Base-by-base conservation (phyloP, 768 basidiomycete genomes). In the Suillus cothurnatus region DNA sequence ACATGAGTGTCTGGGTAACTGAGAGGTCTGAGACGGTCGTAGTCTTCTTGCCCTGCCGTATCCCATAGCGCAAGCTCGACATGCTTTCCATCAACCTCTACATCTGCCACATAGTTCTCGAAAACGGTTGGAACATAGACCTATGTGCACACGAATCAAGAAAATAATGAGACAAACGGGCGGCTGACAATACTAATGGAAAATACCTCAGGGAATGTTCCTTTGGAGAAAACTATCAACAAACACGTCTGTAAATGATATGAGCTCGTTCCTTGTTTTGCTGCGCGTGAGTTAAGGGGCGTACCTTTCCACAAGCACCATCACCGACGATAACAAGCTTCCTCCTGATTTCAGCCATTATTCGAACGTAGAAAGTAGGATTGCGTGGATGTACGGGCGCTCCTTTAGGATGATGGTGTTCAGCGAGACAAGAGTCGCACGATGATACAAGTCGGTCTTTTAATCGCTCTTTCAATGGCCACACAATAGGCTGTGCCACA, bases 1-100 rank as follows among this genome's bases (percentile, higher is more conserved):
- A 99, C 96, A 77, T 99, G 96, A n/a, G 95, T 96, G 82, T 99
- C 97, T 64, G 97, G 97, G 81, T 99, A 99, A 72, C 92, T 94
- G 76, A 99, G 88, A 66, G 97, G 97, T 64, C 97, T 88, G 71
- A 99, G 93, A 72, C 97, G 93, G 80, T 99, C 97, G 79, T 99
- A 99, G 79, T 99, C 97, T 81, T 98, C 97, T 79, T 99, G 97
- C 62, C 97, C 97, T 39, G 97, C 97, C 61, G 97, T 99, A 96
- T 99, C 97, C 97, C 97, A 99, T 72, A 99, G 82, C 34, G 97
- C 97, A 73, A 99, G 85, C 81, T 99, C 97, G 72, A 99, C 96
- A 76, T 96, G 94, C 83, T 97, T 99, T 71, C 94, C 94, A 74
- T 99, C 97, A 67, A 99, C 96, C 78, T 98, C 95, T 59, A 99